Percentiles rank a stretch among this genome's conserved stretches.
Evolutionary conservation across 2,329 filamentous ascomycete genomes (phyloP).

Genomic region (Xylariaceae sp.): DNA sequence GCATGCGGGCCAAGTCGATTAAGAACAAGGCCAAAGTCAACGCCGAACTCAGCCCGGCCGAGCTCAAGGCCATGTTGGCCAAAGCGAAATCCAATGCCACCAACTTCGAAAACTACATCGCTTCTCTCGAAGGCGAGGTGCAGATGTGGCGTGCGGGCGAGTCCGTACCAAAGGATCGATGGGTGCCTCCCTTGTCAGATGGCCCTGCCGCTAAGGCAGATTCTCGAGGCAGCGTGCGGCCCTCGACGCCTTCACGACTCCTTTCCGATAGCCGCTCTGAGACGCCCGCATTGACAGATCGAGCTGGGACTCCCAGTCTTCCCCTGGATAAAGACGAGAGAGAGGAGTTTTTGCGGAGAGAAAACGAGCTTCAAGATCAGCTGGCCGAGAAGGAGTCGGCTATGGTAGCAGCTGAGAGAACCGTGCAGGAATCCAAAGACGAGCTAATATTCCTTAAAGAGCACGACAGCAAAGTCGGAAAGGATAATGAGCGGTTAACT

Average conservation of each 20-base stretch:
- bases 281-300: constrained; percentile 67
- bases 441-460: constrained; percentile 84
- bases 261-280: constrained; percentile 57
- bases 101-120: constrained; percentile 83
- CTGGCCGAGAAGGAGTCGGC: constrained; percentile 87
- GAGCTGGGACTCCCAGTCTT: constrained; percentile 81
- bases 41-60: constrained; percentile 89
- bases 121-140: constrained; percentile 78
- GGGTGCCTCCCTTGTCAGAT: constrained; percentile 67
- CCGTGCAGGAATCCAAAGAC: constrained; percentile 76
- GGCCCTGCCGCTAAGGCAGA: constrained; percentile 43
- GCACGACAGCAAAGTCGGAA: constrained; percentile 74
- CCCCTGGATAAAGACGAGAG: constrained; percentile 93
- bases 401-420: constrained; percentile 74
- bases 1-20: constrained; percentile 95
- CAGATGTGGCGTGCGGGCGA: constrained; percentile 85
- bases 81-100: constrained; percentile 88
- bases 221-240: constrained; percentile 40
- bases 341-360: constrained; percentile 89
- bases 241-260: constrained; percentile 51
- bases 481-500: constrained; percentile 84
- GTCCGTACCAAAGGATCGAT: constrained; percentile 80
- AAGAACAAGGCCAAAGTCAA: constrained; percentile 99
- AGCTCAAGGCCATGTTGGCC: constrained; percentile 88
- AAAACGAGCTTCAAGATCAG: constrained; percentile 97